Base-by-base conservation (phyloP, 169 alveolate genomes). In the Eimeria maxima region DNA sequence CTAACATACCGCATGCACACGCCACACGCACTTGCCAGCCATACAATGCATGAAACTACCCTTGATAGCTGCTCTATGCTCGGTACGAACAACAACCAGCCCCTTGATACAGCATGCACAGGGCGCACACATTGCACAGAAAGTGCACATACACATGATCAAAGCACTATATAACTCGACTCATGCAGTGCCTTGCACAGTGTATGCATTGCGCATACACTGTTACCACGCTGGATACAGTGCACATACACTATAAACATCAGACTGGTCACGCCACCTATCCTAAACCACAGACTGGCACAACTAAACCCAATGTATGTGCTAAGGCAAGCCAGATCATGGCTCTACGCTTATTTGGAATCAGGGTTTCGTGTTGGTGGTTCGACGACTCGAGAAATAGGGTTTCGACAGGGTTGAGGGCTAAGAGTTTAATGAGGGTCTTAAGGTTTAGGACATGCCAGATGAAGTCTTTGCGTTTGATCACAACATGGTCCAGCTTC, bases 401-500 rank as follows among this genome's bases (percentile, higher is more conserved):
- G 38, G 14, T 4, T 45, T 44, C 11, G 65, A 76, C 38, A 42
- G 27, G 87, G 45, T 20, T 22, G 38, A 44, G 65, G 18, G 63
- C 29, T 20, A 7, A 76, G 13, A 24, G 55, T 0, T 10, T 69
- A 44, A 44, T 44, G 44, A 78, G 16, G 60, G 86, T 13, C 1
- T 44, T 2, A 1, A 44, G 57, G 63, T 42, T 78, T 44, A 45
- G 50, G 67, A 44, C 93, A 2, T 84, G 57, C 93, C 93, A 84
- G 57, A 84, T 60, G 93, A 84, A 84, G 67, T 84, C 93, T 53
- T 57, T 84, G 93, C 93, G 93, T 60, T 60, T 53, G 50, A 84
- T 60, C 33, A 84, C 93, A n/a, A 84, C 67, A 33, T 84, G 50
- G 78, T 60, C 80, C 44, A 84, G 93, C 78, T 53, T 45, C 38